Evolutionary conservation across 2,329 filamentous ascomycete species (phyloP), one percentile per base, ranked within the genome.

Genomic region (Calonectria multiphialidica): DNA sequence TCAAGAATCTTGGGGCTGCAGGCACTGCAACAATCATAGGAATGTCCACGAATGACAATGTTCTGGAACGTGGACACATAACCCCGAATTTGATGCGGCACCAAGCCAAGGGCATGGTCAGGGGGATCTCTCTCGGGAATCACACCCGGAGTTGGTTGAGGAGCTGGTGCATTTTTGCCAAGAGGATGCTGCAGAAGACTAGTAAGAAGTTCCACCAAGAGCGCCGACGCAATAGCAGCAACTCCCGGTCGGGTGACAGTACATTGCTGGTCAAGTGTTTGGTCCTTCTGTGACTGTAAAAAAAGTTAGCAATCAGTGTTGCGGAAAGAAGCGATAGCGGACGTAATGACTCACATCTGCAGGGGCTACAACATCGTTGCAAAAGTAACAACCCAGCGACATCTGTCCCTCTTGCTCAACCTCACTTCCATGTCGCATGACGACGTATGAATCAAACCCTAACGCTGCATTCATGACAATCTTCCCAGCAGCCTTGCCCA

Each of bases 381-480:
- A 99, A 84, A 98, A 99, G 83, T 99, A 99, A 84, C 97, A 99
- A 12, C 97, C 97, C 30, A 98, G 88, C 30, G 94, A 91, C 64
- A 91, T 87, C 66, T 91, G 87, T n/a, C 85, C 88, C 13, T 90
- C 87, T 63, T 88, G 86, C 49, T 84, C 82, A 4, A 88, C 87
- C 76, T 91, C 90, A 7, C 95, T 88, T 1, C 97, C 97, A 83
- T 99, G 97, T 69, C 97, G 91, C 97, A 99, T 98, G 42, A 98
- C 95, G 2, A 99, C 95, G 79, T 95, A 99, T 0, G 95, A 97
- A 84, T 99, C 97, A 80, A 99, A 99, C 0, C 97, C 97, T 3
- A 99, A 89, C 2, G 97, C 97, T 9, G 96, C 95, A 82, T 98
- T 99, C 90, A 99, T 93, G 28, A 99, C 96, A 74, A 98, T 95